Evolutionary conservation across 1,284 basidiomycete species (phyloP), one percentile per base, ranked within the genome.

Genomic region (Volvariella volvacea): DNA sequence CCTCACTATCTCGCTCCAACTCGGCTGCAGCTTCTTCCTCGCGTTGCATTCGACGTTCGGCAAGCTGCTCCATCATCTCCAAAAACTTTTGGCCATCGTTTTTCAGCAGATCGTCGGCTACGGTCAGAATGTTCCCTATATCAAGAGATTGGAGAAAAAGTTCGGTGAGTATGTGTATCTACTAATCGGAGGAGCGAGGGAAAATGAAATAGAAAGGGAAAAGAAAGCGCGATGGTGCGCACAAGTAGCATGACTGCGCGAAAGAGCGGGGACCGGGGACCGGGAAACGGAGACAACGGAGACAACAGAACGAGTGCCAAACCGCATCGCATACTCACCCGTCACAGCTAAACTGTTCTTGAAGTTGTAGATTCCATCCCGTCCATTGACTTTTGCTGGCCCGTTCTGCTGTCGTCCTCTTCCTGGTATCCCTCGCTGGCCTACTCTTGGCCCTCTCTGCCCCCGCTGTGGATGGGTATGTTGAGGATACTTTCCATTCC

Each of bases 51-150:
- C 93, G 80, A 48, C 92, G 82, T 61, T 98, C 93, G 1, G 95
- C 94, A 28, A 99, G 79, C 65, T 96, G 92, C 66, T 99, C 95
- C 95, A 99, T 99, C 95, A 99, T 99, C 71, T 99, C 94, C 57
- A 99, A 71, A 72, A 99, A 98, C 71, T 97, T 98, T 58, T 93
- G 91, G 2, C 93, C 95, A 59, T 99, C 94, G 59, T 98, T 98
- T 74, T 96, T 96, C 55, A 98, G 76, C 42, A 99, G 79, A 70
- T 99, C 95, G 60, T 99, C 95, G 41, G 95, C 95, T 42, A 99
- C 95, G n/a, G 96, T 98, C 46, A 99, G 75, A 59, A 99, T 97
- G 60, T 94, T 85, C 52, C 90, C 92, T 61, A 82, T 78, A 48
- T 74, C 76, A 77, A 50, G 42, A 54, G 52, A 36, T 30, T n/a